Conservation (phyloP, 352 stramenopile species). For the Phytophthora podocarpi region DNA sequence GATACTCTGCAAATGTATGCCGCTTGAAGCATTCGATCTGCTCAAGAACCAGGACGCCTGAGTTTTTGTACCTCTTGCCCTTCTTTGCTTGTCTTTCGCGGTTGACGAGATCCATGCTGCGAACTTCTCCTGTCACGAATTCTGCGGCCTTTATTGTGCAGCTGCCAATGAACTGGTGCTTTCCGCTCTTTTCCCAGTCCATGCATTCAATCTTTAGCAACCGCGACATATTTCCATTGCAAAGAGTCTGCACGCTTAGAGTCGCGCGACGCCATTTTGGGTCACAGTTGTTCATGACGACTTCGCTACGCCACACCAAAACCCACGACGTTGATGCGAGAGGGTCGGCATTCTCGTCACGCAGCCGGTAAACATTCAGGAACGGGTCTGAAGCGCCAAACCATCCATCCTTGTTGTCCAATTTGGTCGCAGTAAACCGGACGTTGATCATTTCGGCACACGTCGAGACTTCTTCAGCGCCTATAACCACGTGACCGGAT, state of each 20-base stretch:
- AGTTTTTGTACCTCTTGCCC: constrained; percentile 78
- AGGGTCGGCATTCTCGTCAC: constrained; percentile 46
- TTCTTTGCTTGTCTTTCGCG: constrained; percentile 66
- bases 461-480: constrained; percentile 70
- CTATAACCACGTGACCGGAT: constrained; percentile 65
- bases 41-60: constrained; percentile 62
- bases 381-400: constrained; percentile 81
- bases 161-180: constrained; percentile 72
- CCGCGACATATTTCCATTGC: constrained; percentile 64
- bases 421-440: constrained; percentile 60
- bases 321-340: constrained; percentile 51
- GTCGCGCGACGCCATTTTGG: constrained; percentile 63
- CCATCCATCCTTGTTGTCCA: constrained; percentile 84
- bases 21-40: constrained; percentile 66
- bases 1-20: constrained; percentile 74
- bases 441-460: constrained; percentile 71
- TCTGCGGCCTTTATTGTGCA: constrained; percentile 57
- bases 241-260: constrained; percentile 67
- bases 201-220: constrained; percentile 76
- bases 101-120: constrained; percentile 67
- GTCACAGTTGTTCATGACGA: constrained; percentile 73
- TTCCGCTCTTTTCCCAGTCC: constrained; percentile 77
- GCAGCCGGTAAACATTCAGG: constrained; percentile 75
- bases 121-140: constrained; percentile 60
- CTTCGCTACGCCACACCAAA: constrained; percentile 69